A percentile compares a stretch with the other conserved stretches of the same genome.
Evolutionary conservation across 768 basidiomycete species (phyloP).

Genomic region (Asterophora parasitica): DNA sequence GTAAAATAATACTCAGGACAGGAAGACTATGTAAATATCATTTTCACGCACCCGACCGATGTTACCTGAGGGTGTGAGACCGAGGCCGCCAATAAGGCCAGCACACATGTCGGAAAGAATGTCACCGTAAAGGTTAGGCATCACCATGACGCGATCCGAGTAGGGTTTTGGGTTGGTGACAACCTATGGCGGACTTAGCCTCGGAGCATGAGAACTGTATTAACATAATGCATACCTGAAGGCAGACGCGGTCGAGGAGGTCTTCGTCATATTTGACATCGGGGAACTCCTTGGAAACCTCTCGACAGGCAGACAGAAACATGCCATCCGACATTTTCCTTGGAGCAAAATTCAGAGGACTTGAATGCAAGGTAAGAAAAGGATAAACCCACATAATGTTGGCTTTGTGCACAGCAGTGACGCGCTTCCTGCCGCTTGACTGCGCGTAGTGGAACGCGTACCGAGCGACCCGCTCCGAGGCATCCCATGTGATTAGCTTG

Average conservation of each 20-base stretch:
- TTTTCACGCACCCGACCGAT: conserved; percentile 73
- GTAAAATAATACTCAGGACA: conserved; percentile 14
- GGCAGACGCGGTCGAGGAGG: conserved; percentile 91
- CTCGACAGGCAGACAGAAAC: conserved; percentile 97
- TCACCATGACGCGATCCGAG: conserved; percentile 98
- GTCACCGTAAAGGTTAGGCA: conserved; percentile 97
- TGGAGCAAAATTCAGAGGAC: conserved; percentile 1
- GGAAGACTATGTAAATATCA: conserved; percentile 1
- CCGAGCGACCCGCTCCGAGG: conserved; percentile 95
- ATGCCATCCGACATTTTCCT: conserved; percentile 99
- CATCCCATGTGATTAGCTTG: conserved; percentile 98
- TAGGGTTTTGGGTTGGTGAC: conserved; percentile 92
- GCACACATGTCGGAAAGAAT: conserved; percentile 98
- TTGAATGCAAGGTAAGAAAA: conserved; percentile 6
- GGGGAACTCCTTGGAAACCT: conserved; percentile 94
- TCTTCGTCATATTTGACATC: conserved; percentile 94
- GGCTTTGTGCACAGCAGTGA: conserved; percentile 99
- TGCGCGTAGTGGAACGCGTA: conserved; percentile 99
- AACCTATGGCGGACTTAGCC: conserved; percentile 41
- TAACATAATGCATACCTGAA: conserved; percentile 52
- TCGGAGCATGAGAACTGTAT: neutral
- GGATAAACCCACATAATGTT: conserved; percentile 83
- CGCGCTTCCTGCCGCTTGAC: conserved; percentile 78
- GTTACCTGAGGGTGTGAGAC: conserved; percentile 95
- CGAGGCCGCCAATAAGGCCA: conserved; percentile 95